Conservation (phyloP, 1,139 yeast species). For the Candida sp. region DNA sequence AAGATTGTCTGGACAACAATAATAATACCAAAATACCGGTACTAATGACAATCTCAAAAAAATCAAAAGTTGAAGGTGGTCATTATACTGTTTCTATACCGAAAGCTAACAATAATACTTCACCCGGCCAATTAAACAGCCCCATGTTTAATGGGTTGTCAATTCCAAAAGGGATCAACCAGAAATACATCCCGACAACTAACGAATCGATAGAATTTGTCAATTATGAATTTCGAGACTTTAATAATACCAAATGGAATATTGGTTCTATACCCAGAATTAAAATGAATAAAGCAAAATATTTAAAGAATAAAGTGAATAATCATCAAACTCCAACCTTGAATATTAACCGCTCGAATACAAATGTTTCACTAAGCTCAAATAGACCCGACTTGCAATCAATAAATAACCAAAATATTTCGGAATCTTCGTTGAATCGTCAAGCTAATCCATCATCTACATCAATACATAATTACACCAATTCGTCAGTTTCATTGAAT, state of each 20-base stretch:
- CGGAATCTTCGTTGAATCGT: background rate
- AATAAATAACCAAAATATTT: background rate
- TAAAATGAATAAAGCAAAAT: conserved; percentile 15
- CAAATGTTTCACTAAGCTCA: background rate
- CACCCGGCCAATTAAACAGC: conserved; percentile 3
- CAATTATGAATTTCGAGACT: conserved; percentile 31
- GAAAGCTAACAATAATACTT: background rate
- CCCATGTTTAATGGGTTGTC: conserved; percentile 23
- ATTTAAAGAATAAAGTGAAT: conserved; percentile 13
- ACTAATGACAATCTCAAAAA: conserved; percentile 24
- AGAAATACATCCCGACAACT: conserved; percentile 19
- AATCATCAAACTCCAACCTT: conserved; percentile 6
- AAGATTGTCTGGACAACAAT: conserved; percentile 18
- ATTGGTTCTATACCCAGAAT: conserved; percentile 47
- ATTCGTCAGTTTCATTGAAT: background rate
- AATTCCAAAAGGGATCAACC: conserved; percentile 23
- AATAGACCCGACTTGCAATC: conserved; percentile 7
- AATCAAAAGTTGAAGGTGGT: conserved; percentile 24
- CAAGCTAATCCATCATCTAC: background rate
- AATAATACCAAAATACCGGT: conserved; percentile 9
- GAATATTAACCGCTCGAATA: conserved; percentile 1
- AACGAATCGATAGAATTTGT: conserved; percentile 12
- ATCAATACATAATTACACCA: background rate
- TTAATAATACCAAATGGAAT: conserved; percentile 30
- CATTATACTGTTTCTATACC: conserved; percentile 25